Evolutionary conservation across 495 filamentous ascomycete species (phyloP), one percentile per base, ranked within the genome.

Genomic region (Podospora pseudocomata): DNA sequence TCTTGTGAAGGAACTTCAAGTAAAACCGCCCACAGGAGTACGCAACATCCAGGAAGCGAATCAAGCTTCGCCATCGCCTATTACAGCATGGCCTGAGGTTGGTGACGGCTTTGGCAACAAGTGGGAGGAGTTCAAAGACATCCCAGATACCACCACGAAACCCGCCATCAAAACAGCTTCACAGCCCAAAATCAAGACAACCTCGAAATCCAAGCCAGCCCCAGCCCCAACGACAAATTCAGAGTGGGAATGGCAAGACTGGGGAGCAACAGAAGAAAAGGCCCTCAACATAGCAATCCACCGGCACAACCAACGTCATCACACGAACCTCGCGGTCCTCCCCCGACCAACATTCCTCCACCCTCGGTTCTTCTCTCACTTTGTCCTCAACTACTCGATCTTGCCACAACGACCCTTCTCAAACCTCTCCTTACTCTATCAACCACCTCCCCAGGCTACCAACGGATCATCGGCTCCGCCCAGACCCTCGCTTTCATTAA

Each of bases 291-390:
- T 53, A 60, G n/a, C 67, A 68, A 60, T 63, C 67, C 30, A 53
- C 60, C 27, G 30, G 64, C n/a, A 61, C 39, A n/a, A 62, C 62
- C 19, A 65, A 57, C 34, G 32, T 55, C 26, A 44, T 26, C 61
- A 60, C n/a, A 65, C 19, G 15, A 60, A 44, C 7, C 66, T 18
- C 53, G 32, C 61, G 73, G 76, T 26, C 76, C 81, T 44, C 91
- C 92, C 5, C 93, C 93, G 65, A 92, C 89, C 9, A 97, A 96
- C 76, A 87, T 97, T 4, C 94, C 95, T 20, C 93, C 95, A 2
- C 96, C 96, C 7, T 90, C 91, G 18, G 81, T 95, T 60, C 81
- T 98, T 5, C 83, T 99, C 27, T 84, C 91, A 49, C 76, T 92
- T 11, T 91, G 97, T 73, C 86, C 91, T 28, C 77, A 83, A 15